Percentiles rank a stretch among this genome's conserved stretches.
Evolutionary conservation across 2,329 filamentous ascomycete species (phyloP).

Genomic region (Lithohypha guttulata): DNA sequence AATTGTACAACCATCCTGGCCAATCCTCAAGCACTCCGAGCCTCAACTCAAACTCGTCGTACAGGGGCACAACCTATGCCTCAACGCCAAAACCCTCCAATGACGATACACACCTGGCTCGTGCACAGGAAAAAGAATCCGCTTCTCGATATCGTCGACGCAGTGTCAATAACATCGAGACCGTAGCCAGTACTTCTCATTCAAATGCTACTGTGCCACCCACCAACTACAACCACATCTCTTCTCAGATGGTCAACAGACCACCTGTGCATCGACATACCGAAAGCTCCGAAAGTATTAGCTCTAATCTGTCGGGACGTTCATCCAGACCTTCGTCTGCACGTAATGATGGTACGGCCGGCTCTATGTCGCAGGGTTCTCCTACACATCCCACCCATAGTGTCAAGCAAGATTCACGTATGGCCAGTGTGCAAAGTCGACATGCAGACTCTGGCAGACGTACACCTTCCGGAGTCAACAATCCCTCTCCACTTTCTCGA

Average conservation of each 20-base stretch:
- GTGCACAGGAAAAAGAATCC: slow-evolving; percentile 48
- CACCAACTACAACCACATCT: slow-evolving; percentile 20
- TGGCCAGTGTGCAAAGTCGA: slow-evolving; percentile 50
- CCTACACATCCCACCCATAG: slow-evolving; percentile 7
- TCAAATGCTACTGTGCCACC: slow-evolving; percentile 25
- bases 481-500: slow-evolving; percentile 64
- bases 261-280: slow-evolving; percentile 36
- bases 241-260: slow-evolving; percentile 14
- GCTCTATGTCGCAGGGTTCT: background rate
- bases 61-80: slow-evolving; percentile 27
- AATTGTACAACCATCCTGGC: slow-evolving; percentile 42
- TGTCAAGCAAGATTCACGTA: slow-evolving; percentile 42
- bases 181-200: slow-evolving; percentile 25
- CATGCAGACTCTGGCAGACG: slow-evolving; percentile 60
- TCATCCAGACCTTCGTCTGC: slow-evolving; percentile 42
- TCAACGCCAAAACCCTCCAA: slow-evolving; percentile 48
- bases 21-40: slow-evolving; percentile 28
- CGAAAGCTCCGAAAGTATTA: slow-evolving; percentile 55
- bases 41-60: slow-evolving; percentile 24
- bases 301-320: slow-evolving; percentile 31
- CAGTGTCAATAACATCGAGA: slow-evolving; percentile 62
- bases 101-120: slow-evolving; percentile 56
- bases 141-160: slow-evolving; percentile 69
- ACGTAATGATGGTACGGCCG: slow-evolving; percentile 2
- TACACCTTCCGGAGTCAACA: slow-evolving; percentile 33